Base-by-base conservation (phyloP, 2,329 filamentous ascomycete species). In the Colletotrichum sp. region DNA sequence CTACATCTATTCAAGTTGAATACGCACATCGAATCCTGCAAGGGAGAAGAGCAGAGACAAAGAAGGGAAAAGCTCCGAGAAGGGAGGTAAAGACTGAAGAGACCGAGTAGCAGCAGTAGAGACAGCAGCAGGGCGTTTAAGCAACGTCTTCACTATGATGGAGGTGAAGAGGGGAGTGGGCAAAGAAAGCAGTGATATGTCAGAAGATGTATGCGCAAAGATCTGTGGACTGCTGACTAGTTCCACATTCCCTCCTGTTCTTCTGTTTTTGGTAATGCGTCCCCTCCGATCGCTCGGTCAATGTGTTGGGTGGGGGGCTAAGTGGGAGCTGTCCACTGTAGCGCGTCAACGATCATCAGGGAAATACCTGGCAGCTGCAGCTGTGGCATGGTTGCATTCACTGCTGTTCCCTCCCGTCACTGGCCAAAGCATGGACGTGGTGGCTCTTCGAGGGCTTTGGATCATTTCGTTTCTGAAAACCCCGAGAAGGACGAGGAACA, bases 361-460 rank as follows among this genome's bases (percentile, higher is more conserved):
- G 30, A 65, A 70, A 63, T 43, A 69, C 72, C 72, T 72, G 61
- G 57, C 61, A 72, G 64, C 63, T 30, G 61, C 61, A 32, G 68
- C 55, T 57, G 61, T 63, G 61, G 63, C 68, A 74, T 74, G n/a
- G 43, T n/a, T 52, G 43, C 43, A 21, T 52, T 52, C 60, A 36
- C 52, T n/a, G 12, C 18, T 52, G 26, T 61, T 30, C 58, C 24
- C 58, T n/a, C 15, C 28, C 30, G 58, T 13, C 28, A 52, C 43
- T 21, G 43, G 43, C n/a, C n/a, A 52, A 21, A 12, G n/a, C n/a
- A 21, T 52, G 43, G 43, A 52, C 43, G 43, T 12, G 10, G 36
- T 38, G n/a, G 18, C 10, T 52, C 18, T 32, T 34, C 6, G 12
- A 34, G 26, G 16, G n/a, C n/a, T 52, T 21, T 21, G 18, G n/a